These are phyloP conservation scores for Potentilla sterilis DNA, from an alignment of 306 rosid genomes.

Conservation along the genomic window DNA sequence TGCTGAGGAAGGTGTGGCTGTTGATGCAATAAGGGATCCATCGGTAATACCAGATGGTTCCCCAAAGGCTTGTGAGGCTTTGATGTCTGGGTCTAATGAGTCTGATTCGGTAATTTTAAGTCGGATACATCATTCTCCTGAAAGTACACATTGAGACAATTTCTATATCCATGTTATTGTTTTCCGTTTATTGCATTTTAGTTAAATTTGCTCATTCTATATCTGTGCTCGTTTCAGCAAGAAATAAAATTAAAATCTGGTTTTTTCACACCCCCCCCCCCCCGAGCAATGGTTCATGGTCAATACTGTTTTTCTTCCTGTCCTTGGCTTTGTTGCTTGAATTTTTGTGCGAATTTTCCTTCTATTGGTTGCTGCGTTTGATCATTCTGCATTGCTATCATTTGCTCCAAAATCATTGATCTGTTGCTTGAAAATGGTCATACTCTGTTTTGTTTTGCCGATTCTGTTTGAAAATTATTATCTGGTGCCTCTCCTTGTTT, in stretches of 20 bases:
- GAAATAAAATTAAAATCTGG: constrained; percentile 38
- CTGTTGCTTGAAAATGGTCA: background rate
- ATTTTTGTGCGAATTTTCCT: background rate
- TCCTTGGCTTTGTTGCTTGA: background rate
- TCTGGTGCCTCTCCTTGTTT: background rate
- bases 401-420: background rate
- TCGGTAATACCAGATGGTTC: constrained; percentile 61
- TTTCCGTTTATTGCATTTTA: constrained; percentile 29
- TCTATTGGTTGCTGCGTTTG: background rate
- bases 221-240: constrained; percentile 32
- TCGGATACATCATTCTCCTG: constrained; percentile 99
- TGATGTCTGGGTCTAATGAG: constrained; percentile 89
- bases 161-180: constrained; percentile 51
- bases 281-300: background rate
- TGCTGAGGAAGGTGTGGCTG: constrained; percentile 48
- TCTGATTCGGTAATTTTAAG: constrained; percentile 97
- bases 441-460: background rate
- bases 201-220: constrained; percentile 23
- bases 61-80: constrained; percentile 81
- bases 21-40: constrained; percentile 57
- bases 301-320: background rate
- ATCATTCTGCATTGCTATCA: background rate
- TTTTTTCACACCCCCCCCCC: constrained; percentile 5
- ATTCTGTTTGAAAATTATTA: background rate
- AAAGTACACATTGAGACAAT: constrained; percentile 99